Evolutionary conservation across 805 yeast species (phyloP), one percentile per base, ranked within the genome.

Genomic region (Grigorovia jiainica): DNA sequence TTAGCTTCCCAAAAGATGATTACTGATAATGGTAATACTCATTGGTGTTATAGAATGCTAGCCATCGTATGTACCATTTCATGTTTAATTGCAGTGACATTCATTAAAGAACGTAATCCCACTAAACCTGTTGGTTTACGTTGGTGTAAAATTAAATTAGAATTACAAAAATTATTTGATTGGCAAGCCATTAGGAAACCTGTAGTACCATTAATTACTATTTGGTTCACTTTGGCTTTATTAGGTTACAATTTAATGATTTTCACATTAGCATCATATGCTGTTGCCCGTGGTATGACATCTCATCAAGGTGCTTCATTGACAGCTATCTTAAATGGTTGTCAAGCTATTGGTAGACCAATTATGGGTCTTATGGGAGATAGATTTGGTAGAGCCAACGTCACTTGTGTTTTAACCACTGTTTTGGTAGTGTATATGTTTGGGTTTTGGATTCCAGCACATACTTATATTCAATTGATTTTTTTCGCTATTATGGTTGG

Each of bases 281-380:
- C n/a, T n/a, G n/a, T n/a, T n/a, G n/a, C n/a, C n/a, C n/a, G n/a
- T n/a, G n/a, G n/a, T 0, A 51, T 66, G 34, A 45, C 71, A 0
- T 38, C 61, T 4, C 57, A 58, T 21, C 67, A 72, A 40, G 75
- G 73, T 15, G 65, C 76, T 5, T 58, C 64, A 29, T 51, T 68
- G 30, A 66, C 72, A 3, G 76, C 75, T 1, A 60, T 68, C 8
- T 52, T 72, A 43, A 72, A 71, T 46, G 63, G 68, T 9, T 63
- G 68, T 0, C 78, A 73, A 49, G 58, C 66, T 3, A 44, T 71
- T 16, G 78, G 78, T 5, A 61, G 79, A 50, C 75, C 77, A 1
- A 5, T 54, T 8, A 65, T 72, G 51, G 79, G 78, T 0, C 46
- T 61, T 3, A 24, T 61, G 1, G 70, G 73, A 41, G 77, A 72